phyloP scores from a whole-genome alignment of 352 stramenopile species.

The Phytophthora pseudosyringae region DNA sequence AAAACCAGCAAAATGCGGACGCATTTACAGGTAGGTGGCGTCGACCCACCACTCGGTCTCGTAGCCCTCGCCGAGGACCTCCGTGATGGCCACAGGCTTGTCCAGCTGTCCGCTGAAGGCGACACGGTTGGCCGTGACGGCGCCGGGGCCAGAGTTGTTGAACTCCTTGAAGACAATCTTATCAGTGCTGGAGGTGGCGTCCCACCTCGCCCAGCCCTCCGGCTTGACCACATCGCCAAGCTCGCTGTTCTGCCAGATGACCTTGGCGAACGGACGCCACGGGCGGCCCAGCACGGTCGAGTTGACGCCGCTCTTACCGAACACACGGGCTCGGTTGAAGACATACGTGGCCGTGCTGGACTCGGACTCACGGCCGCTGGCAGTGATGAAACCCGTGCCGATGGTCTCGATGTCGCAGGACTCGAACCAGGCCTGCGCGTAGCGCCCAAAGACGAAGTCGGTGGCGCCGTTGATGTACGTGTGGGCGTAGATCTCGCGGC shows the following conservation, averaged over 20 bases:
- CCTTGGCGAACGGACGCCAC: no score
- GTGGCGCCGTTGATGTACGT: constrained; percentile 35
- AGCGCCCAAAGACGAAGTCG: constrained; percentile 34
- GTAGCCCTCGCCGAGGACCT: constrained; percentile 26
- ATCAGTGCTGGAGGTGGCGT: constrained; percentile 25
- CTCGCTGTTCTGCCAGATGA: no score
- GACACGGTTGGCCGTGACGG: constrained; percentile 13
- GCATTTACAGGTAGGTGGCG: constrained; percentile 27
- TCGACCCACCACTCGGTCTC: constrained; percentile 30
- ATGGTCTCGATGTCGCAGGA: no score
- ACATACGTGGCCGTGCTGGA: no score
- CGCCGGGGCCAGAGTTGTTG: constrained; percentile 23
- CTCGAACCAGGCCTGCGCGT: constrained; percentile 30
- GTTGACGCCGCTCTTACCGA: no score
- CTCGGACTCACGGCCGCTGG: no score
- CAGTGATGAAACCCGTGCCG: no score
- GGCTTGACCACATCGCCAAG: constrained; percentile 36
- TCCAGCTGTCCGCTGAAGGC: constrained; percentile 30
- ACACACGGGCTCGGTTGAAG: no score
- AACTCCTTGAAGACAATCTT: constrained; percentile 32
- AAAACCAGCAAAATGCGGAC: not conserved
- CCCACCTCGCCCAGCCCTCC: constrained; percentile 26
- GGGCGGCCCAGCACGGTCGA: no score
- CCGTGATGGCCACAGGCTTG: constrained; percentile 21
- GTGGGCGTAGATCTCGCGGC: constrained; percentile 28